Evolutionary conservation across 371 early-diverging fungal species (phyloP).

Genomic region (Rhizomucor miehei): DNA sequence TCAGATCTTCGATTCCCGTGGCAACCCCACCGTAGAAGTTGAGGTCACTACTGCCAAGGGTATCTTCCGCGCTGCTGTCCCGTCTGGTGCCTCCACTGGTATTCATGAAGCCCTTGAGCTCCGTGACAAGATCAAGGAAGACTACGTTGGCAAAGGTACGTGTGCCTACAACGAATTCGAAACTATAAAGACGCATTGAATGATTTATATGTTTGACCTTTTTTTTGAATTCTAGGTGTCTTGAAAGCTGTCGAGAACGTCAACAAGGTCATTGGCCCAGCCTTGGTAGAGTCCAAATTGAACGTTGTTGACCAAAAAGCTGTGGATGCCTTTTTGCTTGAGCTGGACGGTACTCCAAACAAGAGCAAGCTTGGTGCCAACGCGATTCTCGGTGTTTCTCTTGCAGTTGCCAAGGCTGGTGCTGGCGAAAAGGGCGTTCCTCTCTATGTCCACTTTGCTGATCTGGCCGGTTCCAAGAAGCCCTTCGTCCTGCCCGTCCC

Average conservation of each 20-base stretch:
- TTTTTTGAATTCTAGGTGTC: slow-evolving; percentile 62
- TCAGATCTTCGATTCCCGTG: slow-evolving; percentile 99
- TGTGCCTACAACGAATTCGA: neutral
- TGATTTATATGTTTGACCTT: neutral
- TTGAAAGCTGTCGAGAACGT: slow-evolving; percentile 92
- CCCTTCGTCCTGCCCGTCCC: slow-evolving; percentile 96
- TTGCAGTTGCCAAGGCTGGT: slow-evolving; percentile 96
- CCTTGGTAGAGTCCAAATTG: slow-evolving; percentile 70
- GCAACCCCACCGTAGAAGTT: slow-evolving; percentile 99
- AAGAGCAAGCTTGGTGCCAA: slow-evolving; percentile 98
- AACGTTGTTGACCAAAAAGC: slow-evolving; percentile 84
- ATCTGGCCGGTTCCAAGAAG: slow-evolving; percentile 78
- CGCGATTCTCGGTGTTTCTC: slow-evolving; percentile 97
- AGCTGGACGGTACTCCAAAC: slow-evolving; percentile 94
- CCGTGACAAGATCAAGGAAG: slow-evolving; percentile 84
- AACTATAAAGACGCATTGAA: neutral
- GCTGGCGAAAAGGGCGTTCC: slow-evolving; percentile 92
- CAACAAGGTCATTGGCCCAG: slow-evolving; percentile 86
- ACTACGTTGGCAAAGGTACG: slow-evolving; percentile 94
- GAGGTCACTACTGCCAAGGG: slow-evolving; percentile 92
- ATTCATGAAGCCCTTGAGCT: slow-evolving; percentile 98
- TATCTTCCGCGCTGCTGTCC: slow-evolving; percentile 96
- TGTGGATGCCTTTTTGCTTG: slow-evolving; percentile 89
- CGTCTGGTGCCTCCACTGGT: slow-evolving; percentile 99
- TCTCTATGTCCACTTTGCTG: slow-evolving; percentile 92